Evolutionary conservation across 2,329 filamentous ascomycete genomes (phyloP).

Genomic region (Pestalotiopsis sp.): DNA sequence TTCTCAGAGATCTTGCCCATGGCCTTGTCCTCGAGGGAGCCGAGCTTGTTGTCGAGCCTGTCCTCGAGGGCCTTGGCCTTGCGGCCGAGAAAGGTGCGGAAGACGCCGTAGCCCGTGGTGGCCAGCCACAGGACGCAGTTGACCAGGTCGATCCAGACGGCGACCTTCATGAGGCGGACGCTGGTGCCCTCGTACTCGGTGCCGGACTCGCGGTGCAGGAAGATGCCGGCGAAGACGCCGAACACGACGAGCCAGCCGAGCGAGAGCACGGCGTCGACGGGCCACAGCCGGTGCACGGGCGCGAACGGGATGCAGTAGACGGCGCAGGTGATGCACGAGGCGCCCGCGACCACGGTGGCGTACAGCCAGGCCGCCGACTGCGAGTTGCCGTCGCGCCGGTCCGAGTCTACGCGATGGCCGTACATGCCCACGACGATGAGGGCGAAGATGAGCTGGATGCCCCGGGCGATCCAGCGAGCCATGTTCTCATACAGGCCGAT

Average conservation of each 20-base stretch:
- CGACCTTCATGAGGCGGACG: slow-evolving; percentile 64
- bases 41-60: slow-evolving; percentile 38
- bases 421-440: slow-evolving; percentile 72
- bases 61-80: slow-evolving; percentile 35
- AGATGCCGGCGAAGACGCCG: slow-evolving; percentile 73
- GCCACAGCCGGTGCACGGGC: slow-evolving; percentile 44
- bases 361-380: slow-evolving; percentile 64
- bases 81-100: slow-evolving; percentile 36
- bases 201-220: slow-evolving; percentile 59
- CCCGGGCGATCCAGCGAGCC: slow-evolving; percentile 57
- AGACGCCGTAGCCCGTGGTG: slow-evolving; percentile 43
- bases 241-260: slow-evolving; percentile 67
- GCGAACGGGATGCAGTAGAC: slow-evolving; percentile 38
- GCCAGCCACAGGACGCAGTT: slow-evolving; percentile 69
- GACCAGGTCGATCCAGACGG: slow-evolving; percentile 72
- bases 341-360: slow-evolving; percentile 60
- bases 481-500: slow-evolving; percentile 49
- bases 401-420: slow-evolving; percentile 59
- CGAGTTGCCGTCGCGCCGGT: slow-evolving; percentile 36
- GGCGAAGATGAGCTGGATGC: slow-evolving; percentile 71
- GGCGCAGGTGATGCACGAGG: slow-evolving; percentile 56
- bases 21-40: slow-evolving; percentile 31
- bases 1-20: slow-evolving; percentile 18
- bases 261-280: slow-evolving; percentile 47
- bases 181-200: slow-evolving; percentile 52